Evolutionary conservation across 1,139 yeast species (phyloP).

Genomic region (Saccharomyces hybrid): DNA sequence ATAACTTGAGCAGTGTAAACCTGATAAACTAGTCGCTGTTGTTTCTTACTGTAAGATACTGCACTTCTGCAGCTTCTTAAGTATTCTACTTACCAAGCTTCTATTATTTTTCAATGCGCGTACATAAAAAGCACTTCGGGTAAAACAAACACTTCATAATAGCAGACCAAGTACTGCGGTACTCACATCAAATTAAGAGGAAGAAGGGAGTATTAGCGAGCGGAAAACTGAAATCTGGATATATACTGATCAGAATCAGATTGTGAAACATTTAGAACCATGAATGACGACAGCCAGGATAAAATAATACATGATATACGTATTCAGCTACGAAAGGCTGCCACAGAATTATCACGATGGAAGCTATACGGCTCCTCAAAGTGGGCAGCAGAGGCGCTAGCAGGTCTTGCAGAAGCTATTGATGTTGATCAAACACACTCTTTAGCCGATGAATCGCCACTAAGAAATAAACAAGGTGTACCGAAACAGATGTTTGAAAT

Average conservation of each 20-base stretch:
- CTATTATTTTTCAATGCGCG: not conserved
- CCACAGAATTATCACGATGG: slow-evolving; percentile 38
- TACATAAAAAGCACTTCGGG: not conserved
- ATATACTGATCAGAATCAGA: not conserved
- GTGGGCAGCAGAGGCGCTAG: slow-evolving; percentile 78
- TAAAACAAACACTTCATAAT: not conserved
- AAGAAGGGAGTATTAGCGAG: not conserved
- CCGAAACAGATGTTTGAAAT: not conserved
- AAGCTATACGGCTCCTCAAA: slow-evolving; percentile 64
- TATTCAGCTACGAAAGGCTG: slow-evolving; percentile 35
- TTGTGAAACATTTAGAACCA: not conserved
- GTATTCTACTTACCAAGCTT: not conserved
- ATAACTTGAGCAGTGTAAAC: not conserved
- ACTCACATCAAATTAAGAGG: not conserved
- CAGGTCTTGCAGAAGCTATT: slow-evolving; percentile 35
- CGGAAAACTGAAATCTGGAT: not conserved
- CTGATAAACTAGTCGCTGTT: not conserved
- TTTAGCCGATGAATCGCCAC: slow-evolving; percentile 10
- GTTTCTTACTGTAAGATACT: not conserved
- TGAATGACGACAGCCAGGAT: slow-evolving; percentile 5
- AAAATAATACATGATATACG: slow-evolving; percentile 24
- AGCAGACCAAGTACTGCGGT: not conserved
- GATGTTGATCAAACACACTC: slow-evolving; percentile 14
- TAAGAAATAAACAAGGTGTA: slow-evolving; percentile 3
- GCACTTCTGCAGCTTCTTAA: not conserved